Conservation (phyloP, 2,329 filamentous ascomycete species). For the Lachnellula suecica region DNA sequence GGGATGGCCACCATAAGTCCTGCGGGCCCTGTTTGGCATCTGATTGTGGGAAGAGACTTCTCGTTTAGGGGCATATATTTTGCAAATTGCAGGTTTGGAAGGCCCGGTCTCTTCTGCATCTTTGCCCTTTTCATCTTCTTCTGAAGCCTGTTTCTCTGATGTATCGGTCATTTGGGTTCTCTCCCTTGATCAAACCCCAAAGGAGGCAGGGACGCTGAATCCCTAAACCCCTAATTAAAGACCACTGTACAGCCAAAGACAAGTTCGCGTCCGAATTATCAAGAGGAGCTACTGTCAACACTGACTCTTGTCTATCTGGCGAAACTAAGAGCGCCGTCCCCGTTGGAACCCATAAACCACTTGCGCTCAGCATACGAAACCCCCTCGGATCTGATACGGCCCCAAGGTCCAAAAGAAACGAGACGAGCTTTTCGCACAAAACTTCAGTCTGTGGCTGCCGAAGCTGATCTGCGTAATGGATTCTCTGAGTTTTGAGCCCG, state of each 20-base stretch:
- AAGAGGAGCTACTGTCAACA: slow-evolving; percentile 52
- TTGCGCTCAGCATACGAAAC: slow-evolving; percentile 55
- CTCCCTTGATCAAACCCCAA: slow-evolving; percentile 52
- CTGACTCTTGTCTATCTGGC: slow-evolving; percentile 47
- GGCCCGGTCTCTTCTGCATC: slow-evolving; percentile 2
- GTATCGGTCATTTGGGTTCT: not conserved
- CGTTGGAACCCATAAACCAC: slow-evolving; percentile 60
- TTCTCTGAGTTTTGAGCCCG: slow-evolving; percentile 59
- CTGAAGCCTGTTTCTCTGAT: not conserved
- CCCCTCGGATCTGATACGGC: slow-evolving; percentile 59
- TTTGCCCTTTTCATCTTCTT: slow-evolving; percentile 5
- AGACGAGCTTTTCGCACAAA: slow-evolving; percentile 59
- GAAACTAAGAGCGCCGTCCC: slow-evolving; percentile 57
- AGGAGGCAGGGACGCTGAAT: slow-evolving; percentile 52
- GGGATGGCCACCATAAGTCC: slow-evolving; percentile 47
- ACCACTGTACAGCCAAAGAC: slow-evolving; percentile 57
- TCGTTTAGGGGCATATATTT: slow-evolving; percentile 22
- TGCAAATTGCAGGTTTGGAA: not conserved
- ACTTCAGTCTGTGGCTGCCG: slow-evolving; percentile 47
- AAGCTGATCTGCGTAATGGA: slow-evolving; percentile 58
- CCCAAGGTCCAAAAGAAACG: slow-evolving; percentile 62
- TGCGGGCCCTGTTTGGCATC: slow-evolving; percentile 48
- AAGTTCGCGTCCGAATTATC: slow-evolving; percentile 61
- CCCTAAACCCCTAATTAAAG: slow-evolving; percentile 52
- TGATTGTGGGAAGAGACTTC: slow-evolving; percentile 33